Percentiles rank a stretch among this genome's conserved stretches.
phyloP scores from a whole-genome alignment of 352 stramenopile genomes.

The Phytophthora foliorum region DNA sequence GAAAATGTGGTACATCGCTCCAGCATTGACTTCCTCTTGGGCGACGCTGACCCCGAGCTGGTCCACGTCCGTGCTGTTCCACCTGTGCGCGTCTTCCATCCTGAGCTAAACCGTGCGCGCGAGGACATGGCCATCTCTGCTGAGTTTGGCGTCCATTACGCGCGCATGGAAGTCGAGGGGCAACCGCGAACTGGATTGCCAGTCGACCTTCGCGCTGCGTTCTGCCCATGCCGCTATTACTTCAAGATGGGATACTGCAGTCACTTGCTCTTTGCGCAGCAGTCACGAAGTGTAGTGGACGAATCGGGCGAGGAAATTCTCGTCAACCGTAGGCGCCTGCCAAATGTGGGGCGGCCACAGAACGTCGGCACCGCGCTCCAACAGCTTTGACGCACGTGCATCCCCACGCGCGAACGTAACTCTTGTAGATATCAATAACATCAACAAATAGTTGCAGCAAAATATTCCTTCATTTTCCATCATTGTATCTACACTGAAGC shows the following conservation, averaged over 20 bases:
- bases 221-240: background rate
- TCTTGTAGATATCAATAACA: background rate
- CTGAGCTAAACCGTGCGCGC: background rate
- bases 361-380: background rate
- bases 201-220: background rate
- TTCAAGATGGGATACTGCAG: slow-evolving; percentile 13
- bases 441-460: background rate
- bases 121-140: background rate
- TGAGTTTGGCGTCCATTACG: slow-evolving; percentile 6
- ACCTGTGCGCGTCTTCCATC: background rate
- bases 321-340: background rate
- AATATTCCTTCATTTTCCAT: too few species aligned
- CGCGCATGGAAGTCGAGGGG: slow-evolving; percentile 16
- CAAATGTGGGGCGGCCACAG: background rate
- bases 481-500: too few species aligned
- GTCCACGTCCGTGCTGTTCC: background rate
- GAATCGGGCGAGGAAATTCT: slow-evolving; percentile 7
- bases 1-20: background rate
- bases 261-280: background rate
- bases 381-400: too few species aligned
- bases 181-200: background rate
- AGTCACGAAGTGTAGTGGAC: background rate
- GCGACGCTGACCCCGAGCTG: background rate
- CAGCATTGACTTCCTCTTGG: slow-evolving; percentile 8
- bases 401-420: too few species aligned